phyloP scores from a whole-genome alignment of 768 basidiomycete genomes.

The Austroboletus festivus region DNA sequence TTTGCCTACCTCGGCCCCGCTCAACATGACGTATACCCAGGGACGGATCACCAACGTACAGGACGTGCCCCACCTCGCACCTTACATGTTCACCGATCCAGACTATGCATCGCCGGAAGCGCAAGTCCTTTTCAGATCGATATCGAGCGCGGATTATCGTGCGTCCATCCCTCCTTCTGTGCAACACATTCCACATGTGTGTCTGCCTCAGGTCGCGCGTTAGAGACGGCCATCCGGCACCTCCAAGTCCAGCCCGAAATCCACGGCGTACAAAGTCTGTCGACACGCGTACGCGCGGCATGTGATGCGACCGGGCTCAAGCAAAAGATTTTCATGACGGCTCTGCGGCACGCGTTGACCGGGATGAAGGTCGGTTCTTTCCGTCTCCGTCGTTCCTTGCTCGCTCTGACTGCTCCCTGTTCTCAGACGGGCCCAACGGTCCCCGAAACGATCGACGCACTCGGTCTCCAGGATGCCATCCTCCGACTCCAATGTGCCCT shows the following conservation, averaged over 20 bases:
- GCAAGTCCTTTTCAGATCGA: conserved; percentile 43
- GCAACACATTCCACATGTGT: too few relatives aligned
- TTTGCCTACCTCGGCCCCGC: background rate
- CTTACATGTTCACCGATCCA: conserved; percentile 79
- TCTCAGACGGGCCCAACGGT: conserved; percentile 43
- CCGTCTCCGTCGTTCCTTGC: background rate
- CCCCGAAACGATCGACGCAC: conserved; percentile 37
- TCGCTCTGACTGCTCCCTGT: too few relatives aligned
- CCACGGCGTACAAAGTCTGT: conserved; percentile 24
- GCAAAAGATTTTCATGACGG: conserved; percentile 62
- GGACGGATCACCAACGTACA: conserved; percentile 66
- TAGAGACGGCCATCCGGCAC: conserved; percentile 3
- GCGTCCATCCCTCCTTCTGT: conserved; percentile 12
- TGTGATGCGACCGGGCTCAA: conserved; percentile 38
- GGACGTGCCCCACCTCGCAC: conserved; percentile 65
- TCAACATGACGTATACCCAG: conserved; percentile 32
- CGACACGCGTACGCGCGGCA: conserved; percentile 42
- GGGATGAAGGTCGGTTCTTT: conserved; percentile 68
- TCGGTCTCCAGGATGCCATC: conserved; percentile 32
- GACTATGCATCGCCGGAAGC: conserved; percentile 56
- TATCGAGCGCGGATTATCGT: conserved; percentile 47
- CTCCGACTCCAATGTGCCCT: conserved; percentile 18
- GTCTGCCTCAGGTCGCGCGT: conserved; percentile 5
- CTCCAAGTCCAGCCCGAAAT: conserved; percentile 3
- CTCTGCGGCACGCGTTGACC: conserved; percentile 73